Percentiles rank a stretch among this genome's conserved stretches.
phyloP scores from a whole-genome alignment of 345 rosid species.

The Clarkia xantiana region DNA sequence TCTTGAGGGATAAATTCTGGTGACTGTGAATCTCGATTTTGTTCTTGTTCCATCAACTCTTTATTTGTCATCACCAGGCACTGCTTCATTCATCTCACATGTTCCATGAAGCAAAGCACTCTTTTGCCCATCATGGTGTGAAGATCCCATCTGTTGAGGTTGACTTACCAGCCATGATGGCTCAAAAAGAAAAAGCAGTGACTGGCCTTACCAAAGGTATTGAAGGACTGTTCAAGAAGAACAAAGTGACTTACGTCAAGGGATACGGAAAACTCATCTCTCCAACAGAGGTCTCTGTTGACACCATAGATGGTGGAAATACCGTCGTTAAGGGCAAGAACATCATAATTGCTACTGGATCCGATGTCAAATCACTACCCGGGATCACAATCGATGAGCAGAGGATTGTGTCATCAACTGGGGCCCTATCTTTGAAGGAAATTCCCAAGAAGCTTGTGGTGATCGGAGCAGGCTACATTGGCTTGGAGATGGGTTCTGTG shows the following conservation, averaged over 20 bases:
- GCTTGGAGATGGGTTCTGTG: constrained; percentile 98
- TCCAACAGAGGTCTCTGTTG: constrained; percentile 84
- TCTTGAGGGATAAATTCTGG: too few relatives aligned
- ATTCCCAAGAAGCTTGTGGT: constrained; percentile 92
- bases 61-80: constrained; percentile 36
- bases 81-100: constrained; percentile 99
- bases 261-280: constrained; percentile 88
- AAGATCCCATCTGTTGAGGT: constrained; percentile 80
- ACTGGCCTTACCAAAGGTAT: constrained; percentile 70
- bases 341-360: constrained; percentile 83
- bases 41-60: neutral
- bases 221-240: constrained; percentile 97
- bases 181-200: constrained; percentile 93
- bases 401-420: constrained; percentile 92
- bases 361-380: constrained; percentile 91
- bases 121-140: constrained; percentile 80
- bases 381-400: constrained; percentile 90
- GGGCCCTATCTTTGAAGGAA: constrained; percentile 62
- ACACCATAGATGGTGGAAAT: constrained; percentile 61
- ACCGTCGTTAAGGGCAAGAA: constrained; percentile 79
- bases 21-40: neutral
- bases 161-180: constrained; percentile 93
- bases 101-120: constrained; percentile 86
- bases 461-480: constrained; percentile 97
- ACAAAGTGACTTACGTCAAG: constrained; percentile 86